phyloP scores from a whole-genome alignment of 192 early-diverging fungal species.

The Backusella sp. region DNA sequence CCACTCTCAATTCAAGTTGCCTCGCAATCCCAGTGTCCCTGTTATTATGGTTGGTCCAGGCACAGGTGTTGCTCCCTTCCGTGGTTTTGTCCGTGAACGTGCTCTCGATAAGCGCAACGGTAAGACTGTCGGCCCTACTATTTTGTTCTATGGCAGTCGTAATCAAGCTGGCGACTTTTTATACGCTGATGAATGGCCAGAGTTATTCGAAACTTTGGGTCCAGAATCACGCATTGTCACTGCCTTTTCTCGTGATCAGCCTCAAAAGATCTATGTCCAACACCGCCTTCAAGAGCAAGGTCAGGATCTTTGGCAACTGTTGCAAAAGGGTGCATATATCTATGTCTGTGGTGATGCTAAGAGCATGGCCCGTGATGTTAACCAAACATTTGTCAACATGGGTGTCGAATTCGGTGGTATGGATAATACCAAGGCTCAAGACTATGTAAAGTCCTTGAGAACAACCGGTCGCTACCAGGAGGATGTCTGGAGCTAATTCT shows the following conservation, averaged over 20 bases:
- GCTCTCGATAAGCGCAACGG: constrained; percentile 57
- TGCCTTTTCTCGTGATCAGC: constrained; percentile 84
- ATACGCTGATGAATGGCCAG: constrained; percentile 82
- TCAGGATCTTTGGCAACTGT: constrained; percentile 76
- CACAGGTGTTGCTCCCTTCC: constrained; percentile 99
- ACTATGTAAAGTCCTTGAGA: constrained; percentile 87
- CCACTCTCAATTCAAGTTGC: constrained; percentile 85
- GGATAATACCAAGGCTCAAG: constrained; percentile 63
- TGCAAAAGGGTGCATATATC: constrained; percentile 74
- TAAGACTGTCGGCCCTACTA: constrained; percentile 72
- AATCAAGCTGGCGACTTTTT: constrained; percentile 81
- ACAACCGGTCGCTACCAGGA: constrained; percentile 85
- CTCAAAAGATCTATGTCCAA: constrained; percentile 93
- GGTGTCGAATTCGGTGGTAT: constrained; percentile 66
- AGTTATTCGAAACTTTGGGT: constrained; percentile 58
- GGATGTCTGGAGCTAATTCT: constrained; percentile 82
- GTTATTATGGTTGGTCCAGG: constrained; percentile 98
- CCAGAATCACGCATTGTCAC: constrained; percentile 70
- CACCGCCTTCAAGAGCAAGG: constrained; percentile 77
- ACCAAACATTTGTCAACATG: constrained; percentile 63
- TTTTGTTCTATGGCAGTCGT: constrained; percentile 95
- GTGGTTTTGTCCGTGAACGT: constrained; percentile 93
- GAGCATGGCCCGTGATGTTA: constrained; percentile 94
- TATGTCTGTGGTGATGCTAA: constrained; percentile 98
- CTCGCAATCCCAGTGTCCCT: constrained; percentile 69